Evolutionary conservation across 768 basidiomycete species (phyloP), one percentile per base, ranked within the genome.

Genomic region (Dioszegia hungarica): DNA sequence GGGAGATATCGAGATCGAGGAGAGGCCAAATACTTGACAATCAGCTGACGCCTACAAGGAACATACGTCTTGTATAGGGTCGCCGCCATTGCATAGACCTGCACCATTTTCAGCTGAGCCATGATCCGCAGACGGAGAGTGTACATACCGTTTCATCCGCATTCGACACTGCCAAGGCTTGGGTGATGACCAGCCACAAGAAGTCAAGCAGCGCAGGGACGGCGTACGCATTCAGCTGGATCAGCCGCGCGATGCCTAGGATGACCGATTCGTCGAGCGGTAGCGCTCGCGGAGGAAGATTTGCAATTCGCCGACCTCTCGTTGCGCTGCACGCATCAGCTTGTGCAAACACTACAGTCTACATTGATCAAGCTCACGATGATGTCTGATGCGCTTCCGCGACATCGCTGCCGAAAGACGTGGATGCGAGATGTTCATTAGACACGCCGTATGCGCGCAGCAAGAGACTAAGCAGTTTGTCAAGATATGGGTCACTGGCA

Each of bases 181-280:
- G 57, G n/a, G 51, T 60, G 19, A 66, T 60, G 8, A 70, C 40
- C 6, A 70, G 53, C 69, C 66, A 70, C 34, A 70, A 19, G 46
- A 66, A 64, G 29, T 70, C 69, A 3, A 70, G 53, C 5, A 67
- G n/a, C 24, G 53, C 25, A 24, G 61, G 59, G 3, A 40, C 11
- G 19, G 58, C 61, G 17, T 59, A 51, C 9, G 22, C 22, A 5
- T 48, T 22, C 1, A 33, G 15, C 12, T 47, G 36, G 22, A 70
- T 19, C 10, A 67, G 14, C 4, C 31, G 15, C 3, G 55, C 56
- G 14, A 56, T 56, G 10, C 52, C 57, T 4, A 59, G 45, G 15
- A 69, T 36, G 40, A 66, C 58, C 1, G 46, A 33, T 11, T 53
- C 41, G 25, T 60, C 60, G 0, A 69, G 36, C 3, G 53, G 8